Conservation (phyloP, 805 yeast species). For the Starmera caribaea region DNA sequence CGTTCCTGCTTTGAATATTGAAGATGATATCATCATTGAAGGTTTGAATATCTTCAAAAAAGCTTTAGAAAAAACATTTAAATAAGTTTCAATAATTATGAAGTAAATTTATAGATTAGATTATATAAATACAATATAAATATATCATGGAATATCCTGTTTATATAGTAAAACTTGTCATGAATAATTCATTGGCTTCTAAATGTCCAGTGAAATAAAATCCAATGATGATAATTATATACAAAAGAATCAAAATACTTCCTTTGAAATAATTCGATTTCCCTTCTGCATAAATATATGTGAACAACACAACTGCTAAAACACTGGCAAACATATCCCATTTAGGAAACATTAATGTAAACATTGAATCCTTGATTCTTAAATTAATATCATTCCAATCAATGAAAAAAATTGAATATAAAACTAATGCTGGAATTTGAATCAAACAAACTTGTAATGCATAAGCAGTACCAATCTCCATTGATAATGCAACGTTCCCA, state of each 20-base stretch:
- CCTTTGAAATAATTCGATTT: constrained; percentile 96
- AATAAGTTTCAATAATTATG: constrained; percentile 2
- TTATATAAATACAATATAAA: neutral
- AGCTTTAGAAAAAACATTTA: constrained; percentile 32
- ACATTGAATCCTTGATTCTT: constrained; percentile 36
- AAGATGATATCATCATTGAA: constrained; percentile 51
- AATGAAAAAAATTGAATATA: constrained; percentile 53
- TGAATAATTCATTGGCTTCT: constrained; percentile 2
- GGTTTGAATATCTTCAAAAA: constrained; percentile 66
- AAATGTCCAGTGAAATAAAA: constrained; percentile 51
- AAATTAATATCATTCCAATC: constrained; percentile 22
- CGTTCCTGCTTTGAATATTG: constrained; percentile 86
- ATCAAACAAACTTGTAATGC: constrained; percentile 91
- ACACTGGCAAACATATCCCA: constrained; percentile 90
- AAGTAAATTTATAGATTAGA: neutral
- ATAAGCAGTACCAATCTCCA: constrained; percentile 98
- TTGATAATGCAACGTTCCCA: constrained; percentile 91
- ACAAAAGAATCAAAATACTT: constrained; percentile 71
- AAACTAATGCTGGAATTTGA: constrained; percentile 85
- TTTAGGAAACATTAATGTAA: constrained; percentile 82
- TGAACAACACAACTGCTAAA: constrained; percentile 79
- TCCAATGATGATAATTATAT: constrained; percentile 67
- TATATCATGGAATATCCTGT: too few species aligned
- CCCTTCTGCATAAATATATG: constrained; percentile 94
- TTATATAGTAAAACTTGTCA: neutral